phyloP scores from a whole-genome alignment of 139 green algal genomes.

The Mychonastes homosphaera region DNA sequence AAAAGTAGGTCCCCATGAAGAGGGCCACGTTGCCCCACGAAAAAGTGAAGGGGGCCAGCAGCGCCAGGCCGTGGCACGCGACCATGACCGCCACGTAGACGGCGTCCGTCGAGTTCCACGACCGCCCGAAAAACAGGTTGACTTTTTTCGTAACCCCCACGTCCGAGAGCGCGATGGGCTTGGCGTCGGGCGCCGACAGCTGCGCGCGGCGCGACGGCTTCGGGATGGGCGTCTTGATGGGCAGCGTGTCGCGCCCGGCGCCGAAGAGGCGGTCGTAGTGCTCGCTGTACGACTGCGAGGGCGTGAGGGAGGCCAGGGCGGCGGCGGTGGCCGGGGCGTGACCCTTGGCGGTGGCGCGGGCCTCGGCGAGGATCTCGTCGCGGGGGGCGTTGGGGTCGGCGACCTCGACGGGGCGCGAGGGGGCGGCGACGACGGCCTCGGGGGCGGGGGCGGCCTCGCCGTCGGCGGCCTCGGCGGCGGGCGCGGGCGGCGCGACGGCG shows the following conservation, averaged over 20 bases:
- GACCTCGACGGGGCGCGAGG: neutral
- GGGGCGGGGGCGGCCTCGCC: no score
- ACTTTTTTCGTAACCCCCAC: conserved; percentile 44
- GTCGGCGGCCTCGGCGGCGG: no score
- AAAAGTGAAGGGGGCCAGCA: conserved; percentile 69
- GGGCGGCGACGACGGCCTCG: no score
- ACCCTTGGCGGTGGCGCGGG: neutral
- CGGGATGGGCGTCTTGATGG: conserved; percentile 26
- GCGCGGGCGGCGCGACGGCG: no score
- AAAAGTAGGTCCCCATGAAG: conserved; percentile 80
- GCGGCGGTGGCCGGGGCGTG: neutral
- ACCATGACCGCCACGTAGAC: conserved; percentile 65
- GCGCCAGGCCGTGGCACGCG: conserved; percentile 60
- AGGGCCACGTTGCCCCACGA: conserved; percentile 65
- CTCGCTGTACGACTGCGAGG: conserved; percentile 62
- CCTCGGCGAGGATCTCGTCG: neutral
- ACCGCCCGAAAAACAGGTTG: conserved; percentile 40
- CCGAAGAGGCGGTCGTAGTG: conserved; percentile 73
- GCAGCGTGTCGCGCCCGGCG: conserved; percentile 19
- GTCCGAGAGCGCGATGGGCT: conserved; percentile 48
- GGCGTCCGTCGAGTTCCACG: conserved; percentile 62
- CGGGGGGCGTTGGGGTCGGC: neutral
- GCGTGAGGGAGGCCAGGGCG: no score
- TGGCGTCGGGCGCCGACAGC: conserved; percentile 30
- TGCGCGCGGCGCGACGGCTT: conserved; percentile 69